Evolutionary conservation across 352 stramenopile genomes (phyloP), one percentile per base, ranked within the genome.

Genomic region (Phytophthora capsici): DNA sequence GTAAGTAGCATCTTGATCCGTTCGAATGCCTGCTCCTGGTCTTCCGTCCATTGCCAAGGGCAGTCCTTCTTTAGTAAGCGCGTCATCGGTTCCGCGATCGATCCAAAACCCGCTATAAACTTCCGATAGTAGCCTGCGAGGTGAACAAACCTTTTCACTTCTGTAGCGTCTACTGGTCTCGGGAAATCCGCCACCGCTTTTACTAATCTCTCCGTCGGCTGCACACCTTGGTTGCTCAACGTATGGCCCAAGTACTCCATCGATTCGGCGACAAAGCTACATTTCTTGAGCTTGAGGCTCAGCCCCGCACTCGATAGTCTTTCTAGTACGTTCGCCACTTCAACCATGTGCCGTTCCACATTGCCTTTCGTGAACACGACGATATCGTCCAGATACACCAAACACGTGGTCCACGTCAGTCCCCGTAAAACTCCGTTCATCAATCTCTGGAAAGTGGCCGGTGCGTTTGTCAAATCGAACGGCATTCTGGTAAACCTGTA

Each of bases 351-450:
- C 5, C 30, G 9, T 8, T 20, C 48, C 6, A 49, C 30, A 2
- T 14, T 14, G 8, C 20, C 43, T 4, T 17, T 30, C 1, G 48
- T 45, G 10, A 45, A 55, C 1, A 55, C 19, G 4, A 55, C 30
- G 10, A 55, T 55, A 20, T 45, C 48, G 10, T 45, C 48, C 7
- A 55, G 14, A 12, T 55, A 36, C 6, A 55, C 48, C 13, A 55
- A 5, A 13, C 48, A 55, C 2, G 1, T 44, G 1, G 19, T 30
- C 48, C 48, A 55, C 2, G 30, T 55, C 0, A 45, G 17, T 30
- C 32, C 48, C 1, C 48, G 48, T 44, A 55, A 17, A 4, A 45
- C 48, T 6, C 17, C 17, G 12, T 55, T 44, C 48, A 45, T 55
- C 48, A 45, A 19, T 3, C 30, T 6, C 13, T 32, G 48, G 14